A percentile compares a stretch with the other conserved stretches of the same genome.
These are phyloP conservation scores for Polysphondylium violaceum DNA, from an alignment of 78 protist species.

Conservation along the genomic window DNA sequence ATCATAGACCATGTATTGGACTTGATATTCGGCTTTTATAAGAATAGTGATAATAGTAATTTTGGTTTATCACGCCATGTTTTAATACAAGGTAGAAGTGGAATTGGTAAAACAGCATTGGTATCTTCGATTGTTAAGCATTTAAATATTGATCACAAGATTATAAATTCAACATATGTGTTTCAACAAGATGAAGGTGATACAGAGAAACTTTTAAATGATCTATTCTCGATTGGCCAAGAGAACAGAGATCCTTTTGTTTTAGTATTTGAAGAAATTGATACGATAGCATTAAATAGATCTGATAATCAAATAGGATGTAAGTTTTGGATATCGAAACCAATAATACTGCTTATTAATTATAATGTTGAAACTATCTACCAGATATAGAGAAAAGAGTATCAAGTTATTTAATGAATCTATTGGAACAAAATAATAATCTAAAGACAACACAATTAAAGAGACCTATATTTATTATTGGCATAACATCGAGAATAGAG, in stretches of 20 bases:
- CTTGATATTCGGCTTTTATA: no score
- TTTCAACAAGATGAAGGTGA: constrained; percentile 78
- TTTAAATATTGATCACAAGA: neutral
- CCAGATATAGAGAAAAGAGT: constrained; percentile 68
- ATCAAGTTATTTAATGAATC: constrained; percentile 22
- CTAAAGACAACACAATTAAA: neutral
- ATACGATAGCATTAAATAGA: constrained; percentile 45
- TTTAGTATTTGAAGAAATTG: constrained; percentile 71
- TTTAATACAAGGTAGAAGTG: constrained; percentile 38
- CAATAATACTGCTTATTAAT: neutral
- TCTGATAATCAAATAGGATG: neutral
- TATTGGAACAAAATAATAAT: constrained; percentile 30
- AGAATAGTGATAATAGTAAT: no score
- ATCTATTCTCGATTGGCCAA: neutral
- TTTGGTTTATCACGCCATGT: constrained; percentile 13
- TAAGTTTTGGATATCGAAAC: neutral
- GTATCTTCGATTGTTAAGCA: constrained; percentile 5
- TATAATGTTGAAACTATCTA: neutral
- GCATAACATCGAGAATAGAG: constrained; percentile 46
- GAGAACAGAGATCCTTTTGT: constrained; percentile 35
- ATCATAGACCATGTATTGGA: no score
- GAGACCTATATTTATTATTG: constrained; percentile 40
- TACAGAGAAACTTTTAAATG: constrained; percentile 31
- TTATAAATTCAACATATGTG: constrained; percentile 34
- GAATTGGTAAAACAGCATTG: constrained; percentile 53